These are phyloP conservation scores for Cladochytrium replicatum DNA, from an alignment of 192 early-diverging fungal genomes.

Conservation along the genomic window DNA sequence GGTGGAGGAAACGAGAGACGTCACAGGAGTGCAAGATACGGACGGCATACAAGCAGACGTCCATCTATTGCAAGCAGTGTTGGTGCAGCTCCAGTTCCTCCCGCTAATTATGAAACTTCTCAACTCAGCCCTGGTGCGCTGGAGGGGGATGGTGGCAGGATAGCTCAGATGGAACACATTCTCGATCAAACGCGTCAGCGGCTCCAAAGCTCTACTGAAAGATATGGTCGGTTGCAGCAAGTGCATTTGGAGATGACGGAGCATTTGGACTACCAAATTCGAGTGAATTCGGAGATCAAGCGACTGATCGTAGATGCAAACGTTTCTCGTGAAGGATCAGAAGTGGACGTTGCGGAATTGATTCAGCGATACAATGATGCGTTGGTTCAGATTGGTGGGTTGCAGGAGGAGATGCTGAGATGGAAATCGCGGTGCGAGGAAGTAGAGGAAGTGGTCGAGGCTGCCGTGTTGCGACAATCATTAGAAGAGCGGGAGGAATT, in stretches of 20 bases:
- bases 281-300: conserved; percentile 17
- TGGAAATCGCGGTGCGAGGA: conserved; percentile 16
- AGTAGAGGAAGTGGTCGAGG: conserved; percentile 18
- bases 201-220: too few species aligned
- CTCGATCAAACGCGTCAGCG: background rate
- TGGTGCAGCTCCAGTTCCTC: too few species aligned
- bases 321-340: background rate
- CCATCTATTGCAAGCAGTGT: too few species aligned
- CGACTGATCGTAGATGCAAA: conserved; percentile 8
- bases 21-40: too few species aligned
- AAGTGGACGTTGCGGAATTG: background rate
- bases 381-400: conserved; percentile 16
- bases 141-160: conserved; percentile 2
- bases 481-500: too few species aligned
- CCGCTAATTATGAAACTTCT: too few species aligned
- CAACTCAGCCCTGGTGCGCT: background rate
- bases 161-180: conserved; percentile 6
- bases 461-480: conserved; percentile 9
- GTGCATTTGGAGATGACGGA: background rate
- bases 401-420: conserved; percentile 13
- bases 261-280: conserved; percentile 17
- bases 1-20: too few species aligned
- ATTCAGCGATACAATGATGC: conserved; percentile 22
- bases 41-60: conserved; percentile 1
- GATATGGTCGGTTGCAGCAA: conserved; percentile 16